Evolutionary conservation across 1,284 basidiomycete genomes (phyloP), one percentile per base, ranked within the genome.

Genomic region (Tremellales sp.): DNA sequence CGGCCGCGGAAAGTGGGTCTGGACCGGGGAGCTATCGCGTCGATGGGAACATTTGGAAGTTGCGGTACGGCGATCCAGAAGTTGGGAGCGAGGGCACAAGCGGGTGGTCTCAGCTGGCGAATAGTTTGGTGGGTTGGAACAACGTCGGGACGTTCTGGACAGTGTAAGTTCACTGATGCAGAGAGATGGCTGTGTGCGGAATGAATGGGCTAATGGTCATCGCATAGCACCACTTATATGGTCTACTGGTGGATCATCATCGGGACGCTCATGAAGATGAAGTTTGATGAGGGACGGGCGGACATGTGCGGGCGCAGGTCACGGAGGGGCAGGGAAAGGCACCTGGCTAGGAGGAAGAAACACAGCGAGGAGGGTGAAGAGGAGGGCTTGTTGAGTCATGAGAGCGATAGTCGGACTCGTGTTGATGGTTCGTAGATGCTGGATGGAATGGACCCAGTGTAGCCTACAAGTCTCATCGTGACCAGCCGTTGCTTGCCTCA

Each of bases 11-110:
- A 61, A 61, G 80, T 3, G 88, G 87, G 8, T 79, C 82, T 45
- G 90, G 89, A 0, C 87, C 89, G 0, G 89, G 90, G 3, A 82
- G 83, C 21, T 92, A 80, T 74, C 73, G 79, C 49, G 85, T 91
- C 7, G 78, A 78, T 49, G 84, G 84, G 5, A 87, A 79, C 61
- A 84, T 93, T 6, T 92, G 88, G 89, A 85, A 90, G 66, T 76
- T 92, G 40, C 71, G 84, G 50, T 90, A 85, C 71, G 88, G 86
- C 68, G 81, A 80, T 66, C 80, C 86, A 0, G 77, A 82, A 44
- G 71, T 78, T 76, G 52, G 62, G 74, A 52, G 78, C 75, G 58
- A 76, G 71, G 38, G 70, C 77, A 57, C 56, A 49, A 37, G 81
- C 37, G 54, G 55, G 24, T 51, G 43, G 28, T 53, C 43, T 27